Percentiles rank a stretch among this genome's conserved stretches.
Evolutionary conservation across 768 basidiomycete genomes (phyloP).

Genomic region (Favolaschia claudopus): DNA sequence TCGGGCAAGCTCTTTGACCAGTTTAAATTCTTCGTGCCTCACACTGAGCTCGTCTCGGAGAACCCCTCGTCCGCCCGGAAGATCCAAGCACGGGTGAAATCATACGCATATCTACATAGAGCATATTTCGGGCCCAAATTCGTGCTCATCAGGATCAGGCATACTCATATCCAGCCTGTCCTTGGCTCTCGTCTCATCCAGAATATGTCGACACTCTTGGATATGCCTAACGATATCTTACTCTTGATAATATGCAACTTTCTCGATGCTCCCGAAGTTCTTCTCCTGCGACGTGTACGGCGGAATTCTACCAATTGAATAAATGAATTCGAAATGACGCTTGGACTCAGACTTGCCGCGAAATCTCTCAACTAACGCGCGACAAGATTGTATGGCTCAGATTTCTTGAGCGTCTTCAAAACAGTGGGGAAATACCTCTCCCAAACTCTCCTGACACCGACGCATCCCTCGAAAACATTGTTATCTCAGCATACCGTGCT

Average conservation of each 20-base stretch:
- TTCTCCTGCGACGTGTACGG: background rate
- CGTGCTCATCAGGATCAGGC: too few relatives aligned
- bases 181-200: too few relatives aligned
- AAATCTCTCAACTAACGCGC: background rate
- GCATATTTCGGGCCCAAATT: too few relatives aligned
- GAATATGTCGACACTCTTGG: conserved; percentile 8
- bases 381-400: conserved; percentile 19
- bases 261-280: background rate
- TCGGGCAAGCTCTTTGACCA: too few relatives aligned
- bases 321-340: too few relatives aligned
- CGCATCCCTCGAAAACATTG: conserved; percentile 11
- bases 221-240: conserved; percentile 10
- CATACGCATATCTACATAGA: too few relatives aligned
- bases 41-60: too few relatives aligned
- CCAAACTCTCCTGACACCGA: background rate
- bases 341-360: conserved; percentile 16
- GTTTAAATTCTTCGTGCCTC: too few relatives aligned
- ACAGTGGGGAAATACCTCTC: conserved; percentile 12
- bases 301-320: background rate
- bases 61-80: too few relatives aligned
- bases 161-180: too few relatives aligned
- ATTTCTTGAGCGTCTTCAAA: conserved; percentile 3
- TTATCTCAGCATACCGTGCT: conserved; percentile 11
- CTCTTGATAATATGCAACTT: conserved; percentile 1
- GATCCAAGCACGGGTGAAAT: too few relatives aligned